phyloP scores from a whole-genome alignment of 345 rosid species.

The Ceriops zippeliana region DNA sequence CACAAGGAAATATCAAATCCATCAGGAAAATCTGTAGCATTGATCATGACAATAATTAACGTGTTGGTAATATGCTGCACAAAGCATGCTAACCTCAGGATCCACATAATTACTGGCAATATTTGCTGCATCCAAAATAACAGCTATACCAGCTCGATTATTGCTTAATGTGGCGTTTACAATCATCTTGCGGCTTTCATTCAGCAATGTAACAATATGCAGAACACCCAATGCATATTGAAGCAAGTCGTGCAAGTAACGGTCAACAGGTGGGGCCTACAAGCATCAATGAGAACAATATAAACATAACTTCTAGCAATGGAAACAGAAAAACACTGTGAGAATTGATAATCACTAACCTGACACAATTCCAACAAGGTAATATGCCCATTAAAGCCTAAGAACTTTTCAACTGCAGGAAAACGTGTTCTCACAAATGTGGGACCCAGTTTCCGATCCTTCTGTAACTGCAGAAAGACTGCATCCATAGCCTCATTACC shows the following conservation, averaged over 20 bases:
- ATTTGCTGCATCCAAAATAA: constrained; percentile 90
- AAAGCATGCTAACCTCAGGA: constrained; percentile 64
- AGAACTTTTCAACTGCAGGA: constrained; percentile 79
- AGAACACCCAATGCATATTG: constrained; percentile 97
- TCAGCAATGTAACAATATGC: constrained; percentile 81
- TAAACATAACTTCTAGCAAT: constrained; percentile 6
- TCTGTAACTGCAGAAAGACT: constrained; percentile 81
- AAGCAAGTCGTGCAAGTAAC: constrained; percentile 91
- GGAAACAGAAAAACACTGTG: neutral
- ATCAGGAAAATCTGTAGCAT: neutral
- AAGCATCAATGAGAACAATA: constrained; percentile 23
- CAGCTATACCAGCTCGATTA: constrained; percentile 85
- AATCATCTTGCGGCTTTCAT: constrained; percentile 84
- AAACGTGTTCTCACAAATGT: constrained; percentile 83
- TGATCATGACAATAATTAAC: neutral
- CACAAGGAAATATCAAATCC: constrained; percentile 6
- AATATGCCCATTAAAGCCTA: constrained; percentile 72
- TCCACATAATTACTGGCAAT: constrained; percentile 75
- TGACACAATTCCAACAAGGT: constrained; percentile 94
- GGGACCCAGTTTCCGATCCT: constrained; percentile 93
- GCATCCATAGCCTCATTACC: constrained; percentile 98
- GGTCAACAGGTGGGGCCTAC: constrained; percentile 96
- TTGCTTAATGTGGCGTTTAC: constrained; percentile 79
- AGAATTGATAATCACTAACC: constrained; percentile 32
- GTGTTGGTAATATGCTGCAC: neutral